These are phyloP conservation scores for Rhodamnia argentea DNA, from an alignment of 345 rosid species.

Conservation along the genomic window DNA sequence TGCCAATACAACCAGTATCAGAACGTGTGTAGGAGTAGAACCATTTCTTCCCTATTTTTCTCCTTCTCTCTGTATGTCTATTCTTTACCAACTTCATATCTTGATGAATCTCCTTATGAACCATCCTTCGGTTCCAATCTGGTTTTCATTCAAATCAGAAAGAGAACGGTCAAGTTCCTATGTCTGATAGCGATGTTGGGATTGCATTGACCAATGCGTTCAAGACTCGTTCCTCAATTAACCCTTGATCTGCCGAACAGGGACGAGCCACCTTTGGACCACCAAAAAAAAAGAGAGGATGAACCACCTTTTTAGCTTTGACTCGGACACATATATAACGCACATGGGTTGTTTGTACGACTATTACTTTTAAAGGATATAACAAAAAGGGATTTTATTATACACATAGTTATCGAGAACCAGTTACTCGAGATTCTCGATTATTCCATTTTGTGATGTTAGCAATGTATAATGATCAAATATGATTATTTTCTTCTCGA, in stretches of 20 bases:
- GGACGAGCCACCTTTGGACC: background rate
- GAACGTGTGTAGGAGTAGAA: background rate
- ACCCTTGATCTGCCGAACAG: background rate
- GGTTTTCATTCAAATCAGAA: background rate
- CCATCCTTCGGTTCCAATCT: background rate
- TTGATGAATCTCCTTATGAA: background rate
- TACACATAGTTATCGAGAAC: fast-evolving
- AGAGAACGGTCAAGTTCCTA: background rate
- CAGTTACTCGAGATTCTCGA: too few relatives aligned
- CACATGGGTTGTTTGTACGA: background rate
- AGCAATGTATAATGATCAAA: too few relatives aligned
- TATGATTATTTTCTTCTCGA: too few relatives aligned
- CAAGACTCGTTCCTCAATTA: background rate
- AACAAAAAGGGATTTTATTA: background rate
- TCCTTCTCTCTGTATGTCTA: background rate
- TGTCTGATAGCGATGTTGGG: background rate
- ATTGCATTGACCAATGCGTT: background rate
- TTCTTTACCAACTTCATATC: background rate
- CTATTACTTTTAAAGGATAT: background rate
- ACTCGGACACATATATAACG: background rate
- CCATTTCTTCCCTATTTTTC: background rate
- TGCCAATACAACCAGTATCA: too few relatives aligned
- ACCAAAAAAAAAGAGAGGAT: too few relatives aligned
- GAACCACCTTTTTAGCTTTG: background rate
- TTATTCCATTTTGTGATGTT: too few relatives aligned